Evolutionary conservation across 495 filamentous ascomycete genomes (phyloP), one percentile per base, ranked within the genome.

Genomic region (Cercophora scortea): DNA sequence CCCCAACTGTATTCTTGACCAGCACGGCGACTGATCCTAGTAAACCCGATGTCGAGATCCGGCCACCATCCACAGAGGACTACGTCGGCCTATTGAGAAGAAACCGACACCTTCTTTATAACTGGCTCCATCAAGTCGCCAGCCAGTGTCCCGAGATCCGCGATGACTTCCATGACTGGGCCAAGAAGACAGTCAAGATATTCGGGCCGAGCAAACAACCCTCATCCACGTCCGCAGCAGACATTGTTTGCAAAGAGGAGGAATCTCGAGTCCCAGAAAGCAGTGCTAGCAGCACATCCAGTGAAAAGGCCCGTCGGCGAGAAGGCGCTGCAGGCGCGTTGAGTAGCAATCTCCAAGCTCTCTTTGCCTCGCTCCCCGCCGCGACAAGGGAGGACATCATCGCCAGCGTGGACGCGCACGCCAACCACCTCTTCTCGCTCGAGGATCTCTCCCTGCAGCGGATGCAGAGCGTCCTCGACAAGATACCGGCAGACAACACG

Each of bases 101-200:
- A 39, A 80, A 86, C 54, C 66, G 74, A 6, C 66, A 70, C 3
- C 64, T 78, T 8, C 62, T 72, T 8, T 84, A 86, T 65, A 73
- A 73, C 51, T 86, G 83, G 68, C 58, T 87, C 8, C 80, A 85
- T 48, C 77, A 84, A 46, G 68, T 83, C 11, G 74, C 76, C 6
- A 79, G 76, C 42, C 82, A 84, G 41, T 83, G 82, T 4, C 79
- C 78, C 10, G 76, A 85, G 0, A 63, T 86, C 25, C 62, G 70
- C 7, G 58, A 66, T 5, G 74, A 73, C 50, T 86, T 78, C 63
- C 65, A 63, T 9, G 65, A 39, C 5, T 66, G 60, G 57, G 64
- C 61, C n/a, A 70, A 68, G 32, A 50, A 65, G 0, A 59, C 64
- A 0, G 53, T 69, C 46, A 58, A 59, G 32, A 51, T 62, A 2